These are phyloP conservation scores for Fusarium sp. DNA, from an alignment of 2,329 filamentous ascomycete genomes.

Conservation along the genomic window DNA sequence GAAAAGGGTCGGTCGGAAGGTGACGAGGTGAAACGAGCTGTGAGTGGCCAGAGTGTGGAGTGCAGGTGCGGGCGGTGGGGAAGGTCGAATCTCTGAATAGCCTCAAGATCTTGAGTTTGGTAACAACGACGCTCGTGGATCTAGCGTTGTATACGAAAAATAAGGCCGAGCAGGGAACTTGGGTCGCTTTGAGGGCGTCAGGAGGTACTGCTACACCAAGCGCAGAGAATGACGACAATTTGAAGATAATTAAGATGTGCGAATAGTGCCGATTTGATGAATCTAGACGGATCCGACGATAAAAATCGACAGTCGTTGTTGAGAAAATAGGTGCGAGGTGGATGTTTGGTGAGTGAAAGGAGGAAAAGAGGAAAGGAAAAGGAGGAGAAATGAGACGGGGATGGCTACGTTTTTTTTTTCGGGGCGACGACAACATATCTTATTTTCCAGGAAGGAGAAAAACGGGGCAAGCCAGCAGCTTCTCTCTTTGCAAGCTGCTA, in stretches of 20 bases:
- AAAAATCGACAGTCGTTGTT: slow-evolving; percentile 53
- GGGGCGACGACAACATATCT: slow-evolving; percentile 59
- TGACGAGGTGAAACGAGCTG: slow-evolving; percentile 43
- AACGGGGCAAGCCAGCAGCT: slow-evolving; percentile 58
- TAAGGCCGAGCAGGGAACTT: slow-evolving; percentile 39
- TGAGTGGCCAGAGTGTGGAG: slow-evolving; percentile 47
- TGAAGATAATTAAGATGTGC: slow-evolving; percentile 53
- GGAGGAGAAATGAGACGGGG: slow-evolving; percentile 56
- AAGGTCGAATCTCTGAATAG: slow-evolving; percentile 55
- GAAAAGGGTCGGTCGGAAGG: slow-evolving; percentile 34
- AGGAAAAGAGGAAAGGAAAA: slow-evolving; percentile 42
- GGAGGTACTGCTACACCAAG: slow-evolving; percentile 49
- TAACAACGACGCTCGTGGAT: slow-evolving; percentile 36
- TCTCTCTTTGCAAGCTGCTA: slow-evolving; percentile 36
- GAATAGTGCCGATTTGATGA: slow-evolving; percentile 60
- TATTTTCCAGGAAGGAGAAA: slow-evolving; percentile 61
- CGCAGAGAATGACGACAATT: slow-evolving; percentile 55
- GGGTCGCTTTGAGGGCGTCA: slow-evolving; percentile 42
- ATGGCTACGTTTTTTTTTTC: slow-evolving; percentile 65
- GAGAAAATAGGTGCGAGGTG: slow-evolving; percentile 52
- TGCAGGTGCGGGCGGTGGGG: slow-evolving; percentile 43
- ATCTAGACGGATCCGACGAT: slow-evolving; percentile 49
- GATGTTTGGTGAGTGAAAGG: slow-evolving; percentile 45
- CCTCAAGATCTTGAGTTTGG: slow-evolving; percentile 52
- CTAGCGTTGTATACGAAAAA: slow-evolving; percentile 39